Conservation (phyloP, 2,329 filamentous ascomycete species). For the Beauveria sp. region DNA sequence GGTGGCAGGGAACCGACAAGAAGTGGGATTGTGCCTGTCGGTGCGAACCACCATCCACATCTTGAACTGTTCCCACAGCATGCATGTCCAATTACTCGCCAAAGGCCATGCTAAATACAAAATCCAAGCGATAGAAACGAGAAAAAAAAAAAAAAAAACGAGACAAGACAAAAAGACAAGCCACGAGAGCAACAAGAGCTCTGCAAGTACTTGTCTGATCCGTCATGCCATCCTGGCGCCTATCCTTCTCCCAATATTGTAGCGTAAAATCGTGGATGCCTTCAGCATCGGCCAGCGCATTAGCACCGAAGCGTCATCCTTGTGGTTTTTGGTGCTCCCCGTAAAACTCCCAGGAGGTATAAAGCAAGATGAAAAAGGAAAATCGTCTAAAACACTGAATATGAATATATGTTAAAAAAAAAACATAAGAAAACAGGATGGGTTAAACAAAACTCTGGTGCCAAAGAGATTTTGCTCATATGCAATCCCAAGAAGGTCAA, state of each 20-base stretch:
- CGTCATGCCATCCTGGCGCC: slow-evolving; percentile 4
- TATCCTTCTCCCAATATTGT: neutral
- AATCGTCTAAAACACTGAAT: slow-evolving; percentile 2
- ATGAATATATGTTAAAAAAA: neutral
- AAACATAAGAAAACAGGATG: slow-evolving; percentile 3
- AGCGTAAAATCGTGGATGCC: slow-evolving; percentile 6
- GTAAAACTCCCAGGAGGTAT: slow-evolving; percentile 9
- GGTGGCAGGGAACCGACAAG: neutral
- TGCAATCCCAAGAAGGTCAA: slow-evolving; percentile 11
- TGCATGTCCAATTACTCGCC: neutral
- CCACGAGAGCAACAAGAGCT: neutral
- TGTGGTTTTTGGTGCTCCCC: slow-evolving; percentile 1
- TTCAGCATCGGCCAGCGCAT: slow-evolving; percentile 10
- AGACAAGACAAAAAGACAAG: neutral
- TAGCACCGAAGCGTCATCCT: slow-evolving; percentile 9
- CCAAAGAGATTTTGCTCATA: slow-evolving; percentile 8
- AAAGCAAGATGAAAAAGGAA: neutral
- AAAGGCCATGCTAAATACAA: neutral
- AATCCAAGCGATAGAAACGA: neutral
- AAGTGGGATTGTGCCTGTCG: neutral
- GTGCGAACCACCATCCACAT: neutral
- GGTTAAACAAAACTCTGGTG: slow-evolving; percentile 10
- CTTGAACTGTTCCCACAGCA: neutral
- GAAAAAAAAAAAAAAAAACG: neutral
- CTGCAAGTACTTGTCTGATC: neutral